These are phyloP conservation scores for Porpolomopsis calyptriformis DNA, from an alignment of 768 basidiomycete species.

Conservation along the genomic window DNA sequence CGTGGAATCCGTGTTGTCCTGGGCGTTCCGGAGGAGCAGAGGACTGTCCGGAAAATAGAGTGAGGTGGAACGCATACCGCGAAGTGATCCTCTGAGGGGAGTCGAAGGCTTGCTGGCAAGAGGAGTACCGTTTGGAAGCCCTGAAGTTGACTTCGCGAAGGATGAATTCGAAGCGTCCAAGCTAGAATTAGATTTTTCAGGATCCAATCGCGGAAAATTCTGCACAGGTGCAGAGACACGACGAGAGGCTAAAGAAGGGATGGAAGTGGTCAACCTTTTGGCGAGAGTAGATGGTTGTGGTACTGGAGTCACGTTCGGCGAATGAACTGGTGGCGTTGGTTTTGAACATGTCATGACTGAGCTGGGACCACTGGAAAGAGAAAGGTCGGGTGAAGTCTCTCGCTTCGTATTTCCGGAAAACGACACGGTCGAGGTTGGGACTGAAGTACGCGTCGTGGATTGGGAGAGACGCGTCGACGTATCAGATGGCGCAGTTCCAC, in stretches of 20 bases:
- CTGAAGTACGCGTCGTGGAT: conserved; percentile 33
- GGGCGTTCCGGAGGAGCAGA: conserved; percentile 6
- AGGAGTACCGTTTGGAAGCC: conserved; percentile 8
- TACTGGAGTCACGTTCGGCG: conserved; percentile 43
- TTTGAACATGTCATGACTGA: conserved; percentile 40
- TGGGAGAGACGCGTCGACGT: conserved; percentile 43
- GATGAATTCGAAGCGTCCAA: conserved; percentile 16
- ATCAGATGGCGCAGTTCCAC: conserved; percentile 36
- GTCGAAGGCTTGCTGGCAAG: conserved; percentile 18
- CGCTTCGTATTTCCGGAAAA: conserved; percentile 34
- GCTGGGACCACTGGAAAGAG: conserved; percentile 22
- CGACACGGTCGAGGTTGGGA: conserved; percentile 23
- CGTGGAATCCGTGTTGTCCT: conserved; percentile 12
- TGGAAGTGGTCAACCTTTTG: conserved; percentile 30
- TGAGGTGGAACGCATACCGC: conserved; percentile 16
- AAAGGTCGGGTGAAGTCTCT: conserved; percentile 43
- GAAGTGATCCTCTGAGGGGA: conserved; percentile 18
- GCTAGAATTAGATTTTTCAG: conserved; percentile 17
- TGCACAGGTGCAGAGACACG: conserved; percentile 31
- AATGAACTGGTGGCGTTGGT: conserved; percentile 32
- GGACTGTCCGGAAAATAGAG: conserved; percentile 10
- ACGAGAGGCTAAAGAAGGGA: conserved; percentile 31
- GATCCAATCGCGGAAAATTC: conserved; percentile 19
- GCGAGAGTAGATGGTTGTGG: conserved; percentile 23
- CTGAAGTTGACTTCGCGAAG: conserved; percentile 17